Evolutionary conservation across 495 filamentous ascomycete species (phyloP).

Genomic region (Glonium stellatum): DNA sequence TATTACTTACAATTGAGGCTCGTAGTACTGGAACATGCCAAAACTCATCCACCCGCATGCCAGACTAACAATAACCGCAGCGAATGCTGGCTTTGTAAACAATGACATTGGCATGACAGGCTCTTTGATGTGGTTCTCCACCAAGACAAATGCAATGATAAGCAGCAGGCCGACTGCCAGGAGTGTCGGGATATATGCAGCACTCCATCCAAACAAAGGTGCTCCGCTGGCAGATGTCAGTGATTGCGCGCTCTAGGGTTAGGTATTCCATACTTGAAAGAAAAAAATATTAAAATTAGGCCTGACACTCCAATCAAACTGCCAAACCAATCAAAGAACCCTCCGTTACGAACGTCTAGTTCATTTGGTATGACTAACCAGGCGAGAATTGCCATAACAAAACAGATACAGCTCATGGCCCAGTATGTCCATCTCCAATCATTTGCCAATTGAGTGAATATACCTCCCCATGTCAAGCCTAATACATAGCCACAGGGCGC

Average conservation of each 20-base stretch:
- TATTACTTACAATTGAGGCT: slow-evolving; percentile 2
- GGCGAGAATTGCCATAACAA: not conserved
- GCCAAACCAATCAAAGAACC: not conserved
- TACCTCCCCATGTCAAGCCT: not conserved
- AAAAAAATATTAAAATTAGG: not conserved
- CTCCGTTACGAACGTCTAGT: not conserved
- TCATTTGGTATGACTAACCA: not conserved
- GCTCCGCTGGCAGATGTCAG: not conserved
- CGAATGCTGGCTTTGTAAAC: not conserved
- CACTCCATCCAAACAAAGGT: not conserved
- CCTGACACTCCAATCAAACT: not conserved
- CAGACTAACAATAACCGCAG: slow-evolving; percentile 1
- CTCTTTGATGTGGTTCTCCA: not conserved
- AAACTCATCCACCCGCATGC: slow-evolving; percentile 2
- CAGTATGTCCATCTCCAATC: slow-evolving; percentile 3
- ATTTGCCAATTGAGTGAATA: not conserved
- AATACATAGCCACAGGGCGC: not conserved
- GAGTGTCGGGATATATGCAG: slow-evolving; percentile 1
- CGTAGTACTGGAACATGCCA: slow-evolving; percentile 3
- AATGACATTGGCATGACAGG: not conserved
- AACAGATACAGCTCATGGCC: not conserved
- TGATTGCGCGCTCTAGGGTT: not conserved
- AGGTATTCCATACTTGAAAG: not conserved
- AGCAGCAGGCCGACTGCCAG: not conserved
- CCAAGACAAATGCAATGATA: not conserved